Percentiles rank a stretch among this genome's conserved stretches.
phyloP scores from a whole-genome alignment of 805 yeast species.

The Yarrowia hollandica region DNA sequence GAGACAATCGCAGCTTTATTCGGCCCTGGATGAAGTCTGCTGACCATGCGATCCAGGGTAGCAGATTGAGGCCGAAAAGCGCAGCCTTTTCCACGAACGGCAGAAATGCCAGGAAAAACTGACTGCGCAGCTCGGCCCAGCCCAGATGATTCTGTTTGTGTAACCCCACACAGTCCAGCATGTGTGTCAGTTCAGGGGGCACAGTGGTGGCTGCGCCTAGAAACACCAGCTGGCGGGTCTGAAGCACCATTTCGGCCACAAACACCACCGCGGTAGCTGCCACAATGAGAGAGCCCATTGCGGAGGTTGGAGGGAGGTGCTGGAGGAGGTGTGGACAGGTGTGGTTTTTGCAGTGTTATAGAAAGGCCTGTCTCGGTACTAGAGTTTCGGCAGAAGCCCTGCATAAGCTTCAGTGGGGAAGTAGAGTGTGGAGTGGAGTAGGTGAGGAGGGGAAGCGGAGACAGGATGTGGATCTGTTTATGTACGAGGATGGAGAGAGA shows the following conservation, averaged over 20 bases:
- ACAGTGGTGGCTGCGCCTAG: not conserved
- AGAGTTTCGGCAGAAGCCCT: slow-evolving; percentile 16
- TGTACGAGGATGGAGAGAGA: too few species aligned
- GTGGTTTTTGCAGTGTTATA: not conserved
- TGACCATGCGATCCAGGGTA: slow-evolving; percentile 13
- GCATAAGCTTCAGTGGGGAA: slow-evolving; percentile 23
- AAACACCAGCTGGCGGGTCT: slow-evolving; percentile 8
- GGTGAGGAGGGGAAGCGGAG: not conserved
- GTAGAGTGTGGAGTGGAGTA: not conserved
- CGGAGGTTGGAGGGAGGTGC: not conserved
- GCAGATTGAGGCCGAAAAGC: not conserved
- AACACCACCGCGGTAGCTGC: not conserved
- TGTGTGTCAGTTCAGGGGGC: slow-evolving; percentile 2
- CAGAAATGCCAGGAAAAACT: not conserved
- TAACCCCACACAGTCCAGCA: not conserved
- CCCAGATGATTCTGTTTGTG: slow-evolving; percentile 5
- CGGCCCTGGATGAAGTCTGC: slow-evolving; percentile 8
- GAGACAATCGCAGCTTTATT: not conserved
- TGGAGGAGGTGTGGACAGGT: too few species aligned
- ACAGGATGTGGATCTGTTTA: not conserved
- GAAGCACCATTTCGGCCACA: slow-evolving; percentile 16
- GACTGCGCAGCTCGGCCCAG: slow-evolving; percentile 10
- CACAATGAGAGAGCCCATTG: slow-evolving; percentile 24
- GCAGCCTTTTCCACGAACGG: not conserved
- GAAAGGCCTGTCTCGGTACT: not conserved